These are phyloP conservation scores for Cordyceps cateniannulata DNA, from an alignment of 2,329 filamentous ascomycete species.

Conservation along the genomic window DNA sequence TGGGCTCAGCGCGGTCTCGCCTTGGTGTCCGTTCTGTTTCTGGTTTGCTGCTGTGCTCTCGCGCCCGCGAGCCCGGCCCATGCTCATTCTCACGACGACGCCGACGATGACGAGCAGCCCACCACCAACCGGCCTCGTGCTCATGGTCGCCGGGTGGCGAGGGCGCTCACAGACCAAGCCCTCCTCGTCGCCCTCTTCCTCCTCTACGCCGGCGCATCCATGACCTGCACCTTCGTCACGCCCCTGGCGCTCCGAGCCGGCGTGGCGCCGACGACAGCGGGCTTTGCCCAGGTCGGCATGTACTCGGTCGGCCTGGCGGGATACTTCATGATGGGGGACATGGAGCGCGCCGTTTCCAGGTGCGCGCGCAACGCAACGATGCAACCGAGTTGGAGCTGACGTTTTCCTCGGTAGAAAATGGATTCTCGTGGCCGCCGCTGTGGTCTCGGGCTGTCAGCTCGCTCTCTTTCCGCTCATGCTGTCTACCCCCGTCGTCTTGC, in stretches of 20 bases:
- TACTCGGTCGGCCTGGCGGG: not conserved
- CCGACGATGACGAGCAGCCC: not conserved
- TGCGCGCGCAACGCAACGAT: not conserved
- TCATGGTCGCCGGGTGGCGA: not conserved
- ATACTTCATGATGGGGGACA: not conserved
- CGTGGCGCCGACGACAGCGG: not conserved
- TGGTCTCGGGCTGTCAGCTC: not conserved
- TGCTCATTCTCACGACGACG: not conserved
- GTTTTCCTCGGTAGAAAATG: not conserved
- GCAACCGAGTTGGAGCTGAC: not conserved
- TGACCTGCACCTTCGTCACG: not conserved
- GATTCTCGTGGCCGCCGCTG: not conserved
- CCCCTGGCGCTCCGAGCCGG: not conserved
- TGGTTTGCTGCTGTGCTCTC: not conserved
- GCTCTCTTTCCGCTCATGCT: not conserved
- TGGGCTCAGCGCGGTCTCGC: not conserved
- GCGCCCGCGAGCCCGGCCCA: not conserved
- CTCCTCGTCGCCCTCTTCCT: not conserved
- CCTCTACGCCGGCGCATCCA: not conserved
- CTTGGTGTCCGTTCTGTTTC: not conserved
- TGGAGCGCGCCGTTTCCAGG: not conserved
- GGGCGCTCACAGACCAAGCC: not conserved
- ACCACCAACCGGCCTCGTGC: not conserved
- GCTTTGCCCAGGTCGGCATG: not conserved
- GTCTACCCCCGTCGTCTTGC: not conserved